phyloP scores from a whole-genome alignment of 2,329 filamentous ascomycete genomes.

The Monilinia polystroma region DNA sequence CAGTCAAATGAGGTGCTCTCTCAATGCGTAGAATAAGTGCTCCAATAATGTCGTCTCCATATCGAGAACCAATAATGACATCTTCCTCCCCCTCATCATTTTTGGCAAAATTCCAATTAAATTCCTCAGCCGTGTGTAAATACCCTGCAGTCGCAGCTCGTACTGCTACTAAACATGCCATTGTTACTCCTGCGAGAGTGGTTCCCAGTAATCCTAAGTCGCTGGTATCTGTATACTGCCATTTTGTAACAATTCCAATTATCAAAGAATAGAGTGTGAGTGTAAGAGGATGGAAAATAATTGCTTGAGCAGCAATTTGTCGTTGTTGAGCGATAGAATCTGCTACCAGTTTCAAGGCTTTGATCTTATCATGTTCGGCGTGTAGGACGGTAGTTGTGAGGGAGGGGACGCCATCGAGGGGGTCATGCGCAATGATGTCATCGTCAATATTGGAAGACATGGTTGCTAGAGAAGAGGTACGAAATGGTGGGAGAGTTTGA shows the following conservation, averaged over 20 bases:
- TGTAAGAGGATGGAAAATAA: slow-evolving; percentile 52
- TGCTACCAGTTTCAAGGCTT: slow-evolving; percentile 70
- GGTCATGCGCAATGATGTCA: slow-evolving; percentile 40
- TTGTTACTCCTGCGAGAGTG: slow-evolving; percentile 59
- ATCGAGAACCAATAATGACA: slow-evolving; percentile 64
- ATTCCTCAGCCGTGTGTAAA: slow-evolving; percentile 34
- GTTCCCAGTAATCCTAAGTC: slow-evolving; percentile 58
- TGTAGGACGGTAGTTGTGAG: slow-evolving; percentile 61
- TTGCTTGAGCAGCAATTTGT: slow-evolving; percentile 47
- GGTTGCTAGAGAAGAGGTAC: slow-evolving; percentile 42
- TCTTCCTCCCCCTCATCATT: slow-evolving; percentile 47
- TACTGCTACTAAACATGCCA: slow-evolving; percentile 61
- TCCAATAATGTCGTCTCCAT: slow-evolving; percentile 68
- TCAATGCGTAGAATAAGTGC: slow-evolving; percentile 68
- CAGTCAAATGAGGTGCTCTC: slow-evolving; percentile 36
- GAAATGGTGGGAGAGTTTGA: slow-evolving; percentile 42
- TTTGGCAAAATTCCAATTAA: slow-evolving; percentile 35
- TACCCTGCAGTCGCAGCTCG: slow-evolving; percentile 63
- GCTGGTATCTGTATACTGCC: slow-evolving; percentile 41
- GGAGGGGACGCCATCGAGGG: slow-evolving; percentile 55
- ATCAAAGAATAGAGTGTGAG: slow-evolving; percentile 49
- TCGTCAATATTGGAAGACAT: slow-evolving; percentile 41
- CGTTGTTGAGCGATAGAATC: slow-evolving; percentile 83
- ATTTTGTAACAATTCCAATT: slow-evolving; percentile 48
- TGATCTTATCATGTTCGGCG: slow-evolving; percentile 58